Evolutionary conservation across 2,329 filamentous ascomycete species (phyloP).

Genomic region (Neoascochyta sp.): DNA sequence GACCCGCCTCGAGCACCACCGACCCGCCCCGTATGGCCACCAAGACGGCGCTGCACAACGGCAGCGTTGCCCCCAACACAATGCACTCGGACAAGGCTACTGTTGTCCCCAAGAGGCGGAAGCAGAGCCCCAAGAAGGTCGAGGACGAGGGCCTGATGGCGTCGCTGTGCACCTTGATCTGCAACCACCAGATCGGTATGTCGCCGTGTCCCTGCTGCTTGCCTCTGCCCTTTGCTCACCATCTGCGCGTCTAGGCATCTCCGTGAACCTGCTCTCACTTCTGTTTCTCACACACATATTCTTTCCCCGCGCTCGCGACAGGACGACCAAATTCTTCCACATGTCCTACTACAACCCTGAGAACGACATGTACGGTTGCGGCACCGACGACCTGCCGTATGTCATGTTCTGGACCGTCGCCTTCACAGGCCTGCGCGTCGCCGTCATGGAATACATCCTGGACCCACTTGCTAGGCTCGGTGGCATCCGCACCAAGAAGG

Average conservation of each 20-base stretch:
- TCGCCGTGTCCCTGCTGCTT: conserved; percentile 6
- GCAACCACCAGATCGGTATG: conserved; percentile 77
- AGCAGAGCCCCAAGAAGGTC: conserved; percentile 45
- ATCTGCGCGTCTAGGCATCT: conserved; percentile 59
- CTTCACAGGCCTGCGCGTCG: conserved; percentile 82
- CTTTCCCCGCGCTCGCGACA: conserved; percentile 73
- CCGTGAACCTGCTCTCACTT: conserved; percentile 78
- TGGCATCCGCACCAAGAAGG: conserved; percentile 74
- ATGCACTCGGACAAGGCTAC: conserved; percentile 10
- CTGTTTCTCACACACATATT: conserved; percentile 77
- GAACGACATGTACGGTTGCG: conserved; percentile 68
- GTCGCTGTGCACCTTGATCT: conserved; percentile 64
- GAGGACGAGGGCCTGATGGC: conserved; percentile 61
- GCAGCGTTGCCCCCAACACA: conserved; percentile 8
- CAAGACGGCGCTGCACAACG: conserved; percentile 12
- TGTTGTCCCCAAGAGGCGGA: conserved; percentile 16
- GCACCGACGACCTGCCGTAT: conserved; percentile 74
- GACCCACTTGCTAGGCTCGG: conserved; percentile 68
- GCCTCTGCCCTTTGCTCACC: conserved; percentile 3
- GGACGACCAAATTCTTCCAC: conserved; percentile 83
- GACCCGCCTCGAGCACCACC: not conserved
- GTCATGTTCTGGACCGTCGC: conserved; percentile 75
- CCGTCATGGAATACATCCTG: conserved; percentile 81
- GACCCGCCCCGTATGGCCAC: conserved; percentile 13
- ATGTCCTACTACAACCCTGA: conserved; percentile 75